Evolutionary conservation across 2,329 filamentous ascomycete species (phyloP).

Genomic region (Trichophyton equinum): DNA sequence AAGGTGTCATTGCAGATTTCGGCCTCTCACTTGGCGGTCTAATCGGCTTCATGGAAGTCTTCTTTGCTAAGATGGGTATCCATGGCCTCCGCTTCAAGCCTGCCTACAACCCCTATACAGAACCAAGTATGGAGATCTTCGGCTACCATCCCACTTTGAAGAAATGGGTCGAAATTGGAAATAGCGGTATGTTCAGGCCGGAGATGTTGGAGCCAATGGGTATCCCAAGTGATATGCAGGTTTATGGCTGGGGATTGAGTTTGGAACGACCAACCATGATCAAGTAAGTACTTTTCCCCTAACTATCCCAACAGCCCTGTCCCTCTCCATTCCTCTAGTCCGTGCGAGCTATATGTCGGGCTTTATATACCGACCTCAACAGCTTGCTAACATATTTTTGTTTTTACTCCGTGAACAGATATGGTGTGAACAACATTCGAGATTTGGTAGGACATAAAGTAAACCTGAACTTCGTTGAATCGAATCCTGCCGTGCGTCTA

Average conservation of each 20-base stretch:
- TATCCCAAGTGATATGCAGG: conserved; percentile 75
- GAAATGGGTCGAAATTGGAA: conserved; percentile 94
- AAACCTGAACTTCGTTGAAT: conserved; percentile 82
- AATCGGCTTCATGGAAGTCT: conserved; percentile 88
- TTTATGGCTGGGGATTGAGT: conserved; percentile 87
- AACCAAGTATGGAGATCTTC: conserved; percentile 97
- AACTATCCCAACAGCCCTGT: no score
- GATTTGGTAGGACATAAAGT: conserved; percentile 92
- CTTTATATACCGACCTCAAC: not conserved
- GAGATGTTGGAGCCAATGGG: conserved; percentile 97
- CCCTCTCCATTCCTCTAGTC: conserved; percentile 10
- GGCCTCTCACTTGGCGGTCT: conserved; percentile 81
- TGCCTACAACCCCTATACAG: conserved; percentile 89
- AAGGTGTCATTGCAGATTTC: conserved; percentile 97
- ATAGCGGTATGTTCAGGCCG: conserved; percentile 96
- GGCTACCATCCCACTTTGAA: conserved; percentile 78
- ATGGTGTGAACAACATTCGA: conserved; percentile 75
- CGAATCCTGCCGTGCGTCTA: conserved; percentile 78
- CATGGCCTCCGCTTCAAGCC: conserved; percentile 84
- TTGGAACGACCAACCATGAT: conserved; percentile 97
- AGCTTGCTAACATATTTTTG: conserved; percentile 6
- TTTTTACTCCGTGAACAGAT: conserved; percentile 26
- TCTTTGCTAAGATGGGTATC: conserved; percentile 95
- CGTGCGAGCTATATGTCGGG: conserved; percentile 5
- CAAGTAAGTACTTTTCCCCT: conserved; percentile 47